Base-by-base conservation (phyloP, 805 yeast genomes). In the Blastobotrys parvus region DNA sequence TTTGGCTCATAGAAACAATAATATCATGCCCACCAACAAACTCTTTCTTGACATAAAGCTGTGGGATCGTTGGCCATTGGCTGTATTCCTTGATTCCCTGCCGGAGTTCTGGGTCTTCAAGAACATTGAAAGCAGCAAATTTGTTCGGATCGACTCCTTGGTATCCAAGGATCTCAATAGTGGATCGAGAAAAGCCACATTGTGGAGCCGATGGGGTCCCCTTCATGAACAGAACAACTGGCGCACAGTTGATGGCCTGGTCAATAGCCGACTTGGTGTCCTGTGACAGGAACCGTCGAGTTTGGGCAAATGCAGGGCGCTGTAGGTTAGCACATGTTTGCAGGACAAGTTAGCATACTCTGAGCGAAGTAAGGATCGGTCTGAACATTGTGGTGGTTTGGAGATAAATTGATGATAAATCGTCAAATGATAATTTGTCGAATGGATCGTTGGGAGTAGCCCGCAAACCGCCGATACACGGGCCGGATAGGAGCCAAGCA, bases 1-100 rank as follows among this genome's bases (percentile, higher is more conserved):
- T 61, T 49, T 61, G 58, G 32, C 94, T 85, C 97, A 92, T 89
- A 44, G 84, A 78, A 60, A 82, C 86, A 42, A 92, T 72, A 50
- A 92, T 89, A 64, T 92, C 99, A 66, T 97, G 92, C 3, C 99
- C 99, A 36, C 99, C 99, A 42, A 92, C 75, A 60, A 92, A 92
- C 61, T 92, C 98, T 52, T 81, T 80, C 53, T 68, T 64, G 43
- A 92, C 87, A 59, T 89, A 92, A 35, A 92, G 73, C 65, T 92
- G 99, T 13, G 99, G 99, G 46, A 92, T 88, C 0, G 99, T 92
- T 44, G 99, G 99, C 99, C 99, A 92, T 51, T 84, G 81, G 53
- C 90, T 79, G 65, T 77, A 92, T 62, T 92, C 98, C 67, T 92
- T 92, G 57, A 92, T 87, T 25, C 97, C 98, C 38, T 85, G 80